Conservation (phyloP, 805 yeast genomes). For the Candida easanensis region DNA sequence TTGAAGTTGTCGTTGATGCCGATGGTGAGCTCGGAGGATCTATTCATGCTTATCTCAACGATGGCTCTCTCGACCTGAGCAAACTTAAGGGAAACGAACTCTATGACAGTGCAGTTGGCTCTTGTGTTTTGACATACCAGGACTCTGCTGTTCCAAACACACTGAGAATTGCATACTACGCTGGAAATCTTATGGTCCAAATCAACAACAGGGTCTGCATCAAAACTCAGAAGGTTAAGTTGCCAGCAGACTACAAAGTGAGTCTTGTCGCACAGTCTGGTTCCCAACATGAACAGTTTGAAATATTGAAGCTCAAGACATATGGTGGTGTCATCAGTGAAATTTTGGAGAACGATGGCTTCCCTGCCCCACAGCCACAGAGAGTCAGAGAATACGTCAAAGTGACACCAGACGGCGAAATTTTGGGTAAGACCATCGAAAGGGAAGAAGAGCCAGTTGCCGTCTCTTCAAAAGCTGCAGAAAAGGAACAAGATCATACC, state of each 20-base stretch:
- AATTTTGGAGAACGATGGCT: constrained; percentile 56
- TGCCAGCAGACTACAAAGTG: constrained; percentile 44
- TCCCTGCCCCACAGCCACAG: constrained; percentile 42
- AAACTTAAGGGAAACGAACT: constrained; percentile 18
- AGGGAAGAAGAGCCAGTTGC: too few species aligned
- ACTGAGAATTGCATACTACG: constrained; percentile 59
- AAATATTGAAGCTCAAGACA: constrained; percentile 55
- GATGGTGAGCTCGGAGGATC: constrained; percentile 46
- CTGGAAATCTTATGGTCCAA: constrained; percentile 56
- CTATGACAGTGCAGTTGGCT: constrained; percentile 43
- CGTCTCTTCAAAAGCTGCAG: too few species aligned
- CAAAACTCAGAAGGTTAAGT: constrained; percentile 52
- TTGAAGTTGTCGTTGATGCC: constrained; percentile 57
- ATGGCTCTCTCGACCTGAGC: constrained; percentile 44
- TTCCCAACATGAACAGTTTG: constrained; percentile 55
- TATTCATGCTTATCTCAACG: constrained; percentile 57
- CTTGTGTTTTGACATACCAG: constrained; percentile 58
- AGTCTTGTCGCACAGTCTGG: constrained; percentile 54
- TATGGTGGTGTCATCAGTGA: constrained; percentile 53
- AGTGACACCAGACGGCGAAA: constrained; percentile 32
- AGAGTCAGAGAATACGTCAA: constrained; percentile 40
- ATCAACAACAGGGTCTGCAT: constrained; percentile 70
- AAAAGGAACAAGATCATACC: constrained; percentile 6
- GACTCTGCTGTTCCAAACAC: constrained; percentile 71
- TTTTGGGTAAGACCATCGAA: neutral